These are phyloP conservation scores for Allomyces javanicus DNA, from an alignment of 192 early-diverging fungal genomes.

Conservation along the genomic window DNA sequence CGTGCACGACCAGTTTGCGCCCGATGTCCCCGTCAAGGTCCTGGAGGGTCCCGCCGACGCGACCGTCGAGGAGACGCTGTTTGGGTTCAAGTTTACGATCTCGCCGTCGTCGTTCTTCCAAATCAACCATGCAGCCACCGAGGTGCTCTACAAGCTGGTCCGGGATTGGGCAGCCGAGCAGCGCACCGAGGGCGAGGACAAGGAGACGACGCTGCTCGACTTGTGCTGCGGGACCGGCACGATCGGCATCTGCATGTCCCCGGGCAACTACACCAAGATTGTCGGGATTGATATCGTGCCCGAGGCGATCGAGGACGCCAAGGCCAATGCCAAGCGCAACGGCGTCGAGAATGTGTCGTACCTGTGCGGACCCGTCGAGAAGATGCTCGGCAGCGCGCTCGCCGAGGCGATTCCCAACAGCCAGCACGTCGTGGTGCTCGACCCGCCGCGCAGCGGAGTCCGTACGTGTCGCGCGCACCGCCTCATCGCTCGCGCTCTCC, in stretches of 20 bases:
- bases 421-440: conserved; percentile 43
- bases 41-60: conserved; percentile 25
- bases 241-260: conserved; percentile 56
- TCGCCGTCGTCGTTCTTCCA: conserved; percentile 63
- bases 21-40: conserved; percentile 18
- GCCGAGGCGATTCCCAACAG: conserved; percentile 11
- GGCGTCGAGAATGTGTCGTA: conserved; percentile 36
- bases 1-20: conserved; percentile 32
- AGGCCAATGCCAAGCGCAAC: conserved; percentile 35
- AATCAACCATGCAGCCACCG: conserved; percentile 49
- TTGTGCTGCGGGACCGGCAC: conserved; percentile 74
- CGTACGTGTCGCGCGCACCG: conserved; percentile 2
- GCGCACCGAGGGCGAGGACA: conserved; percentile 9
- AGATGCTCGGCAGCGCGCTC: conserved; percentile 15
- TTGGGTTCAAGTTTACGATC: conserved; percentile 41
- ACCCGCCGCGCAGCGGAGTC: conserved; percentile 35
- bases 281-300: conserved; percentile 51
- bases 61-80: conserved; percentile 36
- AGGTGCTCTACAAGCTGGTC: conserved; percentile 36
- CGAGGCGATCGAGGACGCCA: conserved; percentile 53
- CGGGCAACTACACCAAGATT: conserved; percentile 32
- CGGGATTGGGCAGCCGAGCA: conserved; percentile 20
- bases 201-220: conserved; percentile 34
- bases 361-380: conserved; percentile 38
- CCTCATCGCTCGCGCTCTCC: background rate